Evolutionary conservation across 805 yeast species (phyloP).

Genomic region (Kuraishia hungarica): DNA sequence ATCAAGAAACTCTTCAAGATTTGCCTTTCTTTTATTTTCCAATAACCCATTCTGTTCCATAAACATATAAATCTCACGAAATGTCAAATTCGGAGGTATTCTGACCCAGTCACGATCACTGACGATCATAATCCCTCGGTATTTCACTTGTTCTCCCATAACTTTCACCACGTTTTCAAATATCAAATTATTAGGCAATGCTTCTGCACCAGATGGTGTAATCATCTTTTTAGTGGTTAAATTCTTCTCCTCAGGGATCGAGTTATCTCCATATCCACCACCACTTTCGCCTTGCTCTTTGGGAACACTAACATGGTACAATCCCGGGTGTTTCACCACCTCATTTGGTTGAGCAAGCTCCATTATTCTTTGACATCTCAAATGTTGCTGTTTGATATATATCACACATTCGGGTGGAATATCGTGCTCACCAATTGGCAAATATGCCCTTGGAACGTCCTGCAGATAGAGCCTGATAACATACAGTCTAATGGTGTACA

Average conservation of each 20-base stretch:
- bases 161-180: slow-evolving; percentile 54
- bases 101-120: slow-evolving; percentile 19
- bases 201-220: background rate
- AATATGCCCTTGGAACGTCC: slow-evolving; percentile 73
- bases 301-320: slow-evolving; percentile 17
- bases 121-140: slow-evolving; percentile 30
- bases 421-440: slow-evolving; percentile 59
- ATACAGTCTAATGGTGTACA: slow-evolving; percentile 53
- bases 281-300: slow-evolving; percentile 1
- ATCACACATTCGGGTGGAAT: slow-evolving; percentile 38
- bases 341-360: slow-evolving; percentile 31
- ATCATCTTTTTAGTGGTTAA: background rate
- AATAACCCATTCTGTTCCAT: slow-evolving; percentile 15
- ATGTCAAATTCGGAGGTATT: slow-evolving; percentile 29
- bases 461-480: slow-evolving; percentile 48
- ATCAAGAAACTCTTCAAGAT: slow-evolving; percentile 27
- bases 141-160: slow-evolving; percentile 48
- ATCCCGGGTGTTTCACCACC: slow-evolving; percentile 41
- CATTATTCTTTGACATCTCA: slow-evolving; percentile 32
- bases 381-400: slow-evolving; percentile 30
- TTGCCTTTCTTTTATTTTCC: background rate
- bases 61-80: slow-evolving; percentile 32
- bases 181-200: slow-evolving; percentile 20
- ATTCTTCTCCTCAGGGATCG: background rate
- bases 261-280: background rate